Percentiles rank a stretch among this genome's conserved stretches.
These are phyloP conservation scores for Cyclostephanos tholiformis DNA, from an alignment of 108 stramenopile species.

Conservation along the genomic window DNA sequence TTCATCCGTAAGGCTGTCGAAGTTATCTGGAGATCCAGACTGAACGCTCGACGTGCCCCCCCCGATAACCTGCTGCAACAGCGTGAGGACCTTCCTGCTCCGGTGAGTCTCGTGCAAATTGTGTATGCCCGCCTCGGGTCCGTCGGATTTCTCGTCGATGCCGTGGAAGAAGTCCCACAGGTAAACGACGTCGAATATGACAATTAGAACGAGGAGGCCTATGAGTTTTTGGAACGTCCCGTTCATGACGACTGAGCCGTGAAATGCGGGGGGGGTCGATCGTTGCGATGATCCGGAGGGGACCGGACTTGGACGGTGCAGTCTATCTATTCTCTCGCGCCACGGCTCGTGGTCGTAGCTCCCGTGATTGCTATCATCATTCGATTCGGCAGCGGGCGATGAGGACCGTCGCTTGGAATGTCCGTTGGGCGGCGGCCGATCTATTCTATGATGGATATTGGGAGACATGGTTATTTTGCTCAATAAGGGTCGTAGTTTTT, in stretches of 20 bases:
- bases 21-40: not conserved
- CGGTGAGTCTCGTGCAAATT: conserved; percentile 28
- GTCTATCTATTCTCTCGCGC: no score
- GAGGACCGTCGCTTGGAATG: no score
- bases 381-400: no score
- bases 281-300: no score
- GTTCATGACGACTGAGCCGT: conserved; percentile 4
- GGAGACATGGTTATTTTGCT: no score
- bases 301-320: no score
- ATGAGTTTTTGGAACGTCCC: conserved; percentile 19
- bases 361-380: no score
- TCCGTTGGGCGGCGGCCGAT: no score
- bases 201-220: conserved; percentile 12
- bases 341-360: no score
- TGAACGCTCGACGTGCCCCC: not conserved
- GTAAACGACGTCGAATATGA: conserved; percentile 16
- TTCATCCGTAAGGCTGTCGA: conserved; percentile 10
- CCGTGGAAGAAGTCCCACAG: conserved; percentile 21
- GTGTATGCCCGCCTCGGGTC: conserved; percentile 41
- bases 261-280: no score
- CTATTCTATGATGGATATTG: no score
- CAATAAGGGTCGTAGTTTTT: no score
- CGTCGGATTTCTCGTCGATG: conserved; percentile 1
- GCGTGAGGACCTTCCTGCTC: not conserved
- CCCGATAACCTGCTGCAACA: conserved; percentile 15